Conservation (phyloP, 139 green algal genomes). For the Tetratostichococcus sp. region DNA sequence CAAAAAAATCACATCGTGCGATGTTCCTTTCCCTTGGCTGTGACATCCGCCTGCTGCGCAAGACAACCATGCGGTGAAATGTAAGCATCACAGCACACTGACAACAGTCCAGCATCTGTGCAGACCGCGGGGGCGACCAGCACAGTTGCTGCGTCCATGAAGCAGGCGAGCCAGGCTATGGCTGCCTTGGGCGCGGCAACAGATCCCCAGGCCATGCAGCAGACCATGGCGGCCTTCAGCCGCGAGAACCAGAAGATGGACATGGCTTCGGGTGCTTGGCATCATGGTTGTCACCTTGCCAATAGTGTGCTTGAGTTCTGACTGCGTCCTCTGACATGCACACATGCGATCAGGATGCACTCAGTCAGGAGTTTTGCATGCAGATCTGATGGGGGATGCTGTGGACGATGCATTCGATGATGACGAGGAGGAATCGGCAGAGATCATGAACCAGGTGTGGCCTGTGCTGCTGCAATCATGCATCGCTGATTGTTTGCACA, state of each 20-base stretch:
- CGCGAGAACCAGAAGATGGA: constrained; percentile 63
- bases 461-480: no score
- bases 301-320: no score
- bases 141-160: constrained; percentile 51
- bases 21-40: no score
- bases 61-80: no score
- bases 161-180: constrained; percentile 57
- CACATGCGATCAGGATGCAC: background rate
- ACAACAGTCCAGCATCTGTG: background rate
- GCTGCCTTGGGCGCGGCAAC: constrained; percentile 38
- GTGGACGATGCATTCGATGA: constrained; percentile 61
- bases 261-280: constrained; percentile 26
- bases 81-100: no score
- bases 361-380: background rate
- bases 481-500: no score
- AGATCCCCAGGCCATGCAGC: constrained; percentile 38
- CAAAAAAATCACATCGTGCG: no score
- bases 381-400: constrained; percentile 66
- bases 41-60: no score
- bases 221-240: constrained; percentile 57
- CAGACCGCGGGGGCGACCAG: constrained; percentile 63
- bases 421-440: constrained; percentile 65
- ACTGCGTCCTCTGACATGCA: background rate
- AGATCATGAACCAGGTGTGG: constrained; percentile 60
- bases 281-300: background rate